phyloP scores from a whole-genome alignment of 75 land plant genomes.

The Larix kaempferi region DNA sequence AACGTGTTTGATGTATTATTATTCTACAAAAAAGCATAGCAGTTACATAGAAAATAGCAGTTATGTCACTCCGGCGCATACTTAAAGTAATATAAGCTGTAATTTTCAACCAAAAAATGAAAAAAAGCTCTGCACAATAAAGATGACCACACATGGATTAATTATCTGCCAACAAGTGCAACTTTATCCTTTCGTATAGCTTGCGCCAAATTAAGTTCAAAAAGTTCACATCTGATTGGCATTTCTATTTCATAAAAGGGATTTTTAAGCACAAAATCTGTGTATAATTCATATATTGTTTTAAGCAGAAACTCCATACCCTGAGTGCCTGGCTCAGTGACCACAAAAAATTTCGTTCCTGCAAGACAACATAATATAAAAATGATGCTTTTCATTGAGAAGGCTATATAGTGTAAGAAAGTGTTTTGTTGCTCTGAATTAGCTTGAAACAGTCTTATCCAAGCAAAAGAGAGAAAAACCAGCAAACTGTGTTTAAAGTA shows the following conservation, averaged over 20 bases:
- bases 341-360: constrained; percentile 89
- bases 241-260: constrained; percentile 99
- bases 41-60: neutral
- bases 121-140: neutral
- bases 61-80: no score
- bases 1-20: neutral
- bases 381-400: neutral
- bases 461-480: constrained; percentile 5
- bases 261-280: constrained; percentile 90
- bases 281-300: constrained; percentile 80
- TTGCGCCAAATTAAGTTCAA: constrained; percentile 70
- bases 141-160: neutral
- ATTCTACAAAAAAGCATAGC: no score
- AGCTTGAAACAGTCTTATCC: neutral
- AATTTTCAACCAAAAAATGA: no score
- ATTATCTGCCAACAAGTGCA: constrained; percentile 52
- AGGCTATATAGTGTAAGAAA: neutral
- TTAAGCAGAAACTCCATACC: constrained; percentile 76
- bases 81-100: no score
- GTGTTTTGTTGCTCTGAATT: neutral
- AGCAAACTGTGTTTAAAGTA: neutral
- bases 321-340: constrained; percentile 76
- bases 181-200: constrained; percentile 69
- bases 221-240: constrained; percentile 94
- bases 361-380: constrained; percentile 3